A percentile compares a stretch with the other conserved stretches of the same genome.
phyloP scores from a whole-genome alignment of 148 eudicot genomes.

The Nepenthes mirabilis region DNA sequence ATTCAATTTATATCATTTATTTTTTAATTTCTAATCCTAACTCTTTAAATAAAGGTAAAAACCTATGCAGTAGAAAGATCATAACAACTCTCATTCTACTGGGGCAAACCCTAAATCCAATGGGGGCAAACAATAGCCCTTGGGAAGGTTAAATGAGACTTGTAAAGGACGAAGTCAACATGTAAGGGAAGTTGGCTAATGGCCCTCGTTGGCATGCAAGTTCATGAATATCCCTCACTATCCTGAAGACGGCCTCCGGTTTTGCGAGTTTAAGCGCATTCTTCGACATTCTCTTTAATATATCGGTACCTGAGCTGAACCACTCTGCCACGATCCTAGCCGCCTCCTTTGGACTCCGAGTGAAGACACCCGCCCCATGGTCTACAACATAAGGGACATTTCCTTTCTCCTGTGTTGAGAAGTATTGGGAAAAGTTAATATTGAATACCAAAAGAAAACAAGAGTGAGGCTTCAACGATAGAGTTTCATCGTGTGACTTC shows the following conservation, averaged over 20 bases:
- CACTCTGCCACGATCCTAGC: constrained; percentile 74
- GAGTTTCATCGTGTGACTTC: not conserved
- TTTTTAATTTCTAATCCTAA: too few relatives aligned
- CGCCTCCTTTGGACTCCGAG: constrained; percentile 71
- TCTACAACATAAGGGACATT: constrained; percentile 91
- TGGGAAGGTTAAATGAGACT: constrained; percentile 27
- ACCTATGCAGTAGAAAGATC: too few relatives aligned
- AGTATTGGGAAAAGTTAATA: not conserved
- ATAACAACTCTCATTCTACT: not conserved
- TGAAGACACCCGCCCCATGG: constrained; percentile 91
- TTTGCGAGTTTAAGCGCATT: constrained; percentile 79
- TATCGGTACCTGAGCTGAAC: constrained; percentile 67
- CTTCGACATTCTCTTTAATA: constrained; percentile 64
- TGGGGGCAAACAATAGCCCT: not conserved
- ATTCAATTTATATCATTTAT: too few relatives aligned
- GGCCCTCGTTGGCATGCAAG: constrained; percentile 75
- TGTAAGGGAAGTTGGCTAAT: constrained; percentile 57
- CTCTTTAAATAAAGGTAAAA: too few relatives aligned
- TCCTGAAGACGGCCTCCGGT: constrained; percentile 87
- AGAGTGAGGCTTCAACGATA: not conserved
- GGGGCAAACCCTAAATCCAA: not conserved
- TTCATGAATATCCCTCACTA: constrained; percentile 84
- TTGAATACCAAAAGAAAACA: not conserved
- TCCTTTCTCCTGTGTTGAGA: constrained; percentile 62
- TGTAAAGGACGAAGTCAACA: constrained; percentile 72